Evolutionary conservation across 768 basidiomycete species (phyloP).

Genomic region (Boletus tomentosulus): DNA sequence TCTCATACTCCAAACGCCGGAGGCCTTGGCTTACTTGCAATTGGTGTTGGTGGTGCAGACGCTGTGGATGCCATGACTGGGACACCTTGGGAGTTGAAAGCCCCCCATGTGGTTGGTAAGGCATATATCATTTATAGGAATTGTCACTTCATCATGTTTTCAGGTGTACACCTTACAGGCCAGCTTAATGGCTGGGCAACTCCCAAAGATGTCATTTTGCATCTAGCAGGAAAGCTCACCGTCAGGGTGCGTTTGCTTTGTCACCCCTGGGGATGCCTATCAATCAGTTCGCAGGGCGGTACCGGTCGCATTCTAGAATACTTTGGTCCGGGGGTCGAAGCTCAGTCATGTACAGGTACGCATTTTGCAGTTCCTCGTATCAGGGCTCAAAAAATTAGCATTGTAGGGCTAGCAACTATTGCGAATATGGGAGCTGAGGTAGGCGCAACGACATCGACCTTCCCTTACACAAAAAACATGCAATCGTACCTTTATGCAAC

Average conservation of each 20-base stretch:
- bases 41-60: conserved; percentile 98
- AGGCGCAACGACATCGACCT: conserved; percentile 98
- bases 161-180: conserved; percentile 87
- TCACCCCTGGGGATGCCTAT: background rate
- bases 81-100: conserved; percentile 97
- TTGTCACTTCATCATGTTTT: background rate
- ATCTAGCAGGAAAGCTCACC: conserved; percentile 90
- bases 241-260: conserved; percentile 61
- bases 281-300: conserved; percentile 61
- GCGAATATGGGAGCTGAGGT: conserved; percentile 99
- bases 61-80: conserved; percentile 98
- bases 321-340: conserved; percentile 86
- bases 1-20: conserved; percentile 99
- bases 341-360: conserved; percentile 89
- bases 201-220: conserved; percentile 93
- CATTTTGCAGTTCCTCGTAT: background rate
- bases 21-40: conserved; percentile 92
- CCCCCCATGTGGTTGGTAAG: conserved; percentile 77
- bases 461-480: conserved; percentile 94
- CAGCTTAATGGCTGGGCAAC: conserved; percentile 88
- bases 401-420: conserved; percentile 81
- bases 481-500: conserved; percentile 86
- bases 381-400: background rate
- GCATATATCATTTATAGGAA: background rate
- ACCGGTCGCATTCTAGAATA: conserved; percentile 96